Percentiles rank a stretch among this genome's conserved stretches.
phyloP scores from a whole-genome alignment of 202 grass and related monocot species.

The Setaria viridis region DNA sequence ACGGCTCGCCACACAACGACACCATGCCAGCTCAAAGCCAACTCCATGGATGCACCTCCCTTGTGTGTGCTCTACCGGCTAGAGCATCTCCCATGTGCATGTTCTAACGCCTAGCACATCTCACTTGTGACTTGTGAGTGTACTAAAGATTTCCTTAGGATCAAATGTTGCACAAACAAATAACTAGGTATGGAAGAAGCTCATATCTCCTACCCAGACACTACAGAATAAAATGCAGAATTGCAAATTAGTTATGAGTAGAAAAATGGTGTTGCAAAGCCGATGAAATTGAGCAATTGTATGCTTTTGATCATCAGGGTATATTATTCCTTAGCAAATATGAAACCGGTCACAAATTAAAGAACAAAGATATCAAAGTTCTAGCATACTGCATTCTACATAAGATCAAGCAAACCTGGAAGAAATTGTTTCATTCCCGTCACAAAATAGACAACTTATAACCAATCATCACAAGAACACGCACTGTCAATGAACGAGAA shows the following conservation, averaged over 20 bases:
- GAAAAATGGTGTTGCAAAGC: not conserved
- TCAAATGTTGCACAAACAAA: not conserved
- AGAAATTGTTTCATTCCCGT: not conserved
- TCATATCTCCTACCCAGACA: not conserved
- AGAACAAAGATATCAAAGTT: not conserved
- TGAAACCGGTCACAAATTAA: not conserved
- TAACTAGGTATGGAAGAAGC: not conserved
- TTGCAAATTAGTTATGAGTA: not conserved
- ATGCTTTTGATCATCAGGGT: not conserved
- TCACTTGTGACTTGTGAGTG: not conserved
- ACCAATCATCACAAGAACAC: constrained; percentile 31
- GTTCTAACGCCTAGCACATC: constrained; percentile 5
- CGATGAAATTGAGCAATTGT: not conserved
- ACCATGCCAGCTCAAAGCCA: constrained; percentile 11
- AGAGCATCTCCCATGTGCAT: not conserved
- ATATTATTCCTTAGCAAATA: not conserved
- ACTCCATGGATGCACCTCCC: not conserved
- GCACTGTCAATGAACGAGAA: constrained; percentile 36
- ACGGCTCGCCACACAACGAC: not conserved
- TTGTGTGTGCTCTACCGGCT: constrained; percentile 13
- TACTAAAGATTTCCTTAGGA: not conserved
- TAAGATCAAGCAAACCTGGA: not conserved
- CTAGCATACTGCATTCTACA: not conserved
- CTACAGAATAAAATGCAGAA: not conserved
- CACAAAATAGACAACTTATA: not conserved